phyloP scores from a whole-genome alignment of 495 filamentous ascomycete genomes.

The Oidiodendron maius region DNA sequence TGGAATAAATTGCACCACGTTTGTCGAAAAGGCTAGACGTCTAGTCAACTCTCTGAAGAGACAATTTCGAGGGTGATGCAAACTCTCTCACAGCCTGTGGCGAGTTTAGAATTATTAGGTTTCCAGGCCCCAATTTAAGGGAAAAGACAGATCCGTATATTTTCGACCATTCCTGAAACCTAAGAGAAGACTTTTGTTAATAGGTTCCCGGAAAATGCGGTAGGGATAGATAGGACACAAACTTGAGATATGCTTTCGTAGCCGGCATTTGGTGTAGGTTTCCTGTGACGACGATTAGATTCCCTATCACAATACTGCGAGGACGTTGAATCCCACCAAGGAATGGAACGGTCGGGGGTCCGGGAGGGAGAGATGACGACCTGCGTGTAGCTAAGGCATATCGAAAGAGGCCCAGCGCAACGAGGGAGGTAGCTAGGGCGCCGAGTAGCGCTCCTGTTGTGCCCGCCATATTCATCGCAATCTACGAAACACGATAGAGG shows the following conservation, averaged over 20 bases:
- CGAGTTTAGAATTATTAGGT: conserved; percentile 2
- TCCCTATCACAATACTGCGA: background rate
- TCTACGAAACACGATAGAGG: too few relatives aligned
- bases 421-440: too few relatives aligned
- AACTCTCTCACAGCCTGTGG: background rate
- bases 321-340: background rate
- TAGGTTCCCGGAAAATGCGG: background rate
- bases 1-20: conserved; percentile 19
- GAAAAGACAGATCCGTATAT: background rate
- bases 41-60: background rate
- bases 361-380: background rate
- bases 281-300: background rate
- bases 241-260: background rate
- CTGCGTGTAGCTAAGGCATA: background rate
- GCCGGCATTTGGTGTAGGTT: background rate
- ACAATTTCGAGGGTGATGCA: background rate
- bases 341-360: background rate
- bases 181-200: background rate
- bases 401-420: too few relatives aligned
- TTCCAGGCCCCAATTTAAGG: conserved; percentile 11
- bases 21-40: conserved; percentile 13
- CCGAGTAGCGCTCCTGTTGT: too few relatives aligned
- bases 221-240: background rate
- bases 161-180: background rate
- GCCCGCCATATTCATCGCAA: too few relatives aligned